Percentiles rank a stretch among this genome's conserved stretches.
Conservation (phyloP, 768 basidiomycete genomes). For the Suillus bovinus region DNA sequence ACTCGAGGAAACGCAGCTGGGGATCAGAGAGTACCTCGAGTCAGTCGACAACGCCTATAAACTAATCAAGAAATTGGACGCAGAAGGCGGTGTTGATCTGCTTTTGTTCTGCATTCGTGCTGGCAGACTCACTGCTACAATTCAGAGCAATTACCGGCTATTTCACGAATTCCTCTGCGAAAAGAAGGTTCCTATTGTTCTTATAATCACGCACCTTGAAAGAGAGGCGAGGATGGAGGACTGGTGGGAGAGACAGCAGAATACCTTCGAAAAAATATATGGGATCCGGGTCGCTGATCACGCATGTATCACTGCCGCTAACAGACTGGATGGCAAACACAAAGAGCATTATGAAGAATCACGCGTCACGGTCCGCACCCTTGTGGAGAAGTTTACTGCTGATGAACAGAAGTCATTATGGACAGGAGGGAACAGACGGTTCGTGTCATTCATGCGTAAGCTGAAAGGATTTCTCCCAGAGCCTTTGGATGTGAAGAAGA, state of each 20-base stretch:
- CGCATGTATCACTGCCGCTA: constrained; percentile 42
- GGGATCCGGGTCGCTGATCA: constrained; percentile 33
- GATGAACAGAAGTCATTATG: not conserved
- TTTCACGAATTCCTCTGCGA: constrained; percentile 42
- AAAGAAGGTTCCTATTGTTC: constrained; percentile 39
- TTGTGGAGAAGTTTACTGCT: constrained; percentile 18
- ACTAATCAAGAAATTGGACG: constrained; percentile 25
- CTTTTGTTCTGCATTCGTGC: constrained; percentile 42
- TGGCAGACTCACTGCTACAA: constrained; percentile 28
- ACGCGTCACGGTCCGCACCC: constrained; percentile 22
- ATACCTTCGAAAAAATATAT: constrained; percentile 20
- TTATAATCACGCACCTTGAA: constrained; percentile 44
- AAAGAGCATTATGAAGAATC: constrained; percentile 38
- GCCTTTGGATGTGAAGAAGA: constrained; percentile 14
- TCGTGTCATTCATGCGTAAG: constrained; percentile 16
- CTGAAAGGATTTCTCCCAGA: constrained; percentile 20
- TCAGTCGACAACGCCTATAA: constrained; percentile 30
- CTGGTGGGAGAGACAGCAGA: constrained; percentile 35
- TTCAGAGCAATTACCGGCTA: constrained; percentile 39
- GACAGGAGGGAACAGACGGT: constrained; percentile 19
- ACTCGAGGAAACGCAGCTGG: constrained; percentile 32
- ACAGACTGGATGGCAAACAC: constrained; percentile 26
- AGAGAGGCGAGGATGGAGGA: constrained; percentile 34
- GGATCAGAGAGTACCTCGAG: constrained; percentile 27
- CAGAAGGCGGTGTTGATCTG: constrained; percentile 31